Percentiles rank a stretch among this genome's conserved stretches.
Evolutionary conservation across 202 grass and related monocot species (phyloP).

Genomic region (Elaeis oleifera): DNA sequence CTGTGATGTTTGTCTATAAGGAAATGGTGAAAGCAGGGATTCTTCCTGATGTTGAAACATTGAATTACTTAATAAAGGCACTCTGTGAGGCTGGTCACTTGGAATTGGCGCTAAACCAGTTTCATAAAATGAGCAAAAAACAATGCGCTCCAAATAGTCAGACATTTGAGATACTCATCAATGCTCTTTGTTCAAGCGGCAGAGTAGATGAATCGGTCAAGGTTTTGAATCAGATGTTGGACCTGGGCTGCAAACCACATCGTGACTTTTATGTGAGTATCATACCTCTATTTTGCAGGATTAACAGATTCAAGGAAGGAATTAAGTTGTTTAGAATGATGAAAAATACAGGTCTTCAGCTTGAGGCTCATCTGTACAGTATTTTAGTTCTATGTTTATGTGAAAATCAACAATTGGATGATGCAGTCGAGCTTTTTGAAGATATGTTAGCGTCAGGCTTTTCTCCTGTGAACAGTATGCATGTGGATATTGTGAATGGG

Average conservation of each 20-base stretch:
- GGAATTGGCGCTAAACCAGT: slow-evolving; percentile 43
- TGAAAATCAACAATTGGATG: slow-evolving; percentile 33
- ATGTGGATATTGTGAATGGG: slow-evolving; percentile 31
- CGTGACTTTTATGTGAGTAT: slow-evolving; percentile 39
- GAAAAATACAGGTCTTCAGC: slow-evolving; percentile 26
- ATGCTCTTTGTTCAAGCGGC: slow-evolving; percentile 20
- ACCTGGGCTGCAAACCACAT: slow-evolving; percentile 27
- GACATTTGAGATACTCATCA: slow-evolving; percentile 47
- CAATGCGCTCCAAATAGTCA: slow-evolving; percentile 30
- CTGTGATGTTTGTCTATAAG: slow-evolving; percentile 27
- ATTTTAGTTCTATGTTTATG: slow-evolving; percentile 35
- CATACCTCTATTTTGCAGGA: slow-evolving; percentile 42
- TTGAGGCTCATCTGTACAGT: slow-evolving; percentile 26
- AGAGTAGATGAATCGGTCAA: slow-evolving; percentile 36
- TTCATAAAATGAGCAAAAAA: slow-evolving; percentile 47
- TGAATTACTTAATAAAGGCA: slow-evolving; percentile 44
- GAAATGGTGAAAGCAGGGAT: slow-evolving; percentile 48
- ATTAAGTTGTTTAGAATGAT: slow-evolving; percentile 38
- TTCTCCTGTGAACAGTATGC: slow-evolving; percentile 26
- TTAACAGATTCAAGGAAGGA: slow-evolving; percentile 32
- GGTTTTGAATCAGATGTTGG: slow-evolving; percentile 41
- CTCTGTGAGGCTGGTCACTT: slow-evolving; percentile 34
- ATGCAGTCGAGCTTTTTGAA: slow-evolving; percentile 24
- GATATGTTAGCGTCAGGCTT: slow-evolving; percentile 30
- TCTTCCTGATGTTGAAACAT: slow-evolving; percentile 43